These are phyloP conservation scores for Saccharomycopsis microspora DNA, from an alignment of 805 yeast genomes.

Conservation along the genomic window DNA sequence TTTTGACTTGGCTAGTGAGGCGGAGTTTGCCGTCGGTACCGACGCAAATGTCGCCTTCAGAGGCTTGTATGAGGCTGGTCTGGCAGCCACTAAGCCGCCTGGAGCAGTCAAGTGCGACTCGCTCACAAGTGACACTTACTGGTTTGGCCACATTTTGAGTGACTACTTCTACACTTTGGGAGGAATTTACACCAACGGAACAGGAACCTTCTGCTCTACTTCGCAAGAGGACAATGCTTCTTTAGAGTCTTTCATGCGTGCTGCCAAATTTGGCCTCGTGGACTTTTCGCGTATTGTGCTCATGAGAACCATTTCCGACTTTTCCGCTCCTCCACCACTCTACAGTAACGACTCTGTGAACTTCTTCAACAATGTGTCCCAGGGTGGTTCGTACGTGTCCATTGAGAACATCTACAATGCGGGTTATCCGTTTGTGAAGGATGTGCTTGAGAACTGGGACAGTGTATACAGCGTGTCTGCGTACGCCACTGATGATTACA, in stretches of 20 bases:
- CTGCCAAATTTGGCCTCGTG: slow-evolving; percentile 40
- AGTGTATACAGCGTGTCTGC: slow-evolving; percentile 22
- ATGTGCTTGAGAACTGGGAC: slow-evolving; percentile 40
- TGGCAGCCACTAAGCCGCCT: slow-evolving; percentile 41
- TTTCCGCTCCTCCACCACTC: slow-evolving; percentile 40
- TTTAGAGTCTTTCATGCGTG: slow-evolving; percentile 46
- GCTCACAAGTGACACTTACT: slow-evolving; percentile 50
- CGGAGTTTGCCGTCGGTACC: slow-evolving; percentile 34
- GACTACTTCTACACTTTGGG: slow-evolving; percentile 40
- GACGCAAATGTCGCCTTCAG: slow-evolving; percentile 33
- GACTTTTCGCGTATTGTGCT: slow-evolving; percentile 47
- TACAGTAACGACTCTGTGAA: slow-evolving; percentile 32
- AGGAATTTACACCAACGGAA: slow-evolving; percentile 41
- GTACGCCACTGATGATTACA: slow-evolving; percentile 37
- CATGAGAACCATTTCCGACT: slow-evolving; percentile 53
- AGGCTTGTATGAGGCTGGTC: slow-evolving; percentile 30
- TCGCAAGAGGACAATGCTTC: slow-evolving; percentile 64
- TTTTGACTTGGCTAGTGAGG: slow-evolving; percentile 36
- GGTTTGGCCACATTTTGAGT: slow-evolving; percentile 40
- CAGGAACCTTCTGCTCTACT: slow-evolving; percentile 47
- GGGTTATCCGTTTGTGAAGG: slow-evolving; percentile 42
- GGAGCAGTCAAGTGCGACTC: slow-evolving; percentile 42
- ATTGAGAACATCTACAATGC: slow-evolving; percentile 41
- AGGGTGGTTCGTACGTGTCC: slow-evolving; percentile 42
- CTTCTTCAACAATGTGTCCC: slow-evolving; percentile 36